Percentiles rank a stretch among this genome's conserved stretches.
phyloP scores from a whole-genome alignment of 1,284 basidiomycete genomes.

The Pseudozyma hubeiensis region DNA sequence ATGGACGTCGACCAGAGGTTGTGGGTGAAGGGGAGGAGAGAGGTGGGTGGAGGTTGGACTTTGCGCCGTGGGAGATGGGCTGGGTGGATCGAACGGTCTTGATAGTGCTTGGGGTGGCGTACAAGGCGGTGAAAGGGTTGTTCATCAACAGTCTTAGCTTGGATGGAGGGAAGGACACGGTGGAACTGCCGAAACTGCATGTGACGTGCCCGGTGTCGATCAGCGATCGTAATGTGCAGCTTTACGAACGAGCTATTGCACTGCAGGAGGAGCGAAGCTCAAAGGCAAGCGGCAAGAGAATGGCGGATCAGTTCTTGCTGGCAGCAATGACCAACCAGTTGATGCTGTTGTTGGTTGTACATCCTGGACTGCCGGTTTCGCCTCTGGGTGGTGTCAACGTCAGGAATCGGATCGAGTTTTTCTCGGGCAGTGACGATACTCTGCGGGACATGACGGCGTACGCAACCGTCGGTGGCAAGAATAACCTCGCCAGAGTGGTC shows the following conservation, averaged over 20 bases:
- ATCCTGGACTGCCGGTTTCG: slow-evolving; percentile 25
- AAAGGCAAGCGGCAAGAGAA: neutral
- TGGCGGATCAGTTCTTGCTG: slow-evolving; percentile 12
- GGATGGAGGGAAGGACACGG: neutral
- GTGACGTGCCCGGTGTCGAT: slow-evolving; percentile 17
- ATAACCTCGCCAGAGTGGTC: slow-evolving; percentile 12
- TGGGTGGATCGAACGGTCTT: slow-evolving; percentile 18
- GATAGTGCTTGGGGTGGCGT: slow-evolving; percentile 14
- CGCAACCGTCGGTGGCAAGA: slow-evolving; percentile 19
- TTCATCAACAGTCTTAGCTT: slow-evolving; percentile 4
- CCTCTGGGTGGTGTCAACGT: slow-evolving; percentile 34
- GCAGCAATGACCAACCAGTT: slow-evolving; percentile 31
- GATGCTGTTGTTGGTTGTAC: slow-evolving; percentile 37
- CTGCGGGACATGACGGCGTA: slow-evolving; percentile 5
- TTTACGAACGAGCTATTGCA: slow-evolving; percentile 9
- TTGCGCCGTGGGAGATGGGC: slow-evolving; percentile 17
- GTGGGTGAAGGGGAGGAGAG: neutral
- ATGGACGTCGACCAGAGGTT: neutral
- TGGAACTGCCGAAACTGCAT: slow-evolving; percentile 18
- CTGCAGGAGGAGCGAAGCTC: neutral
- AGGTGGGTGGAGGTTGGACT: slow-evolving; percentile 12
- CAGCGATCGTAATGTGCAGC: neutral
- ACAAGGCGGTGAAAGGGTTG: slow-evolving; percentile 5
- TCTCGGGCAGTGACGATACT: neutral
- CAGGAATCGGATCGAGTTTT: slow-evolving; percentile 24